Evolutionary conservation across 768 basidiomycete species (phyloP).

Genomic region (Cystobasidium onofrii): DNA sequence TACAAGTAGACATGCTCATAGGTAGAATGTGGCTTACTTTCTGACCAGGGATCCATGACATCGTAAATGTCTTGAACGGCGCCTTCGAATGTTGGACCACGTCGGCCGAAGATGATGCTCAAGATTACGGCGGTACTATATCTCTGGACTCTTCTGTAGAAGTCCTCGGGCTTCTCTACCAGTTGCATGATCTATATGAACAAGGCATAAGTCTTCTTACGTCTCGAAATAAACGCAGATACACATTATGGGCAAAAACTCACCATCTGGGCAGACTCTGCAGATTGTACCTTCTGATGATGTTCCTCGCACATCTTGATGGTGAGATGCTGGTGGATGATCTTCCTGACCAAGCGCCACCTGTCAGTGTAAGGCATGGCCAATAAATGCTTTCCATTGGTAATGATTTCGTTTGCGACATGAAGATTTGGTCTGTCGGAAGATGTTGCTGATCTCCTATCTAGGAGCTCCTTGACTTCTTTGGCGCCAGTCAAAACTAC

Average conservation of each 20-base stretch:
- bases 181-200: background rate
- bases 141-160: background rate
- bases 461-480: constrained; percentile 32
- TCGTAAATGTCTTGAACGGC: constrained; percentile 22
- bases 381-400: background rate
- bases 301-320: constrained; percentile 26
- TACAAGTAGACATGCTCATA: background rate
- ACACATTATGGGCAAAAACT: too few species aligned
- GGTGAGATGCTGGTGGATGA: constrained; percentile 13
- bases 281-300: background rate
- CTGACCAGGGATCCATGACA: constrained; percentile 10
- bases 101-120: constrained; percentile 13
- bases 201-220: too few species aligned
- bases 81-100: background rate
- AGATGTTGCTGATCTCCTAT: constrained; percentile 19
- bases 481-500: constrained; percentile 11
- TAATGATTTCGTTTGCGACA: constrained; percentile 28
- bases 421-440: constrained; percentile 27
- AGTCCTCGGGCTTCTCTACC: background rate
- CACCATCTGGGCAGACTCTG: constrained; percentile 22
- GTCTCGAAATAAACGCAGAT: too few species aligned
- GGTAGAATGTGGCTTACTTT: background rate
- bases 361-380: background rate
- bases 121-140: constrained; percentile 9
- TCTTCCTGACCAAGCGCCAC: background rate